Evolutionary conservation across 75 land plant species (phyloP), one percentile per base, ranked within the genome.

Genomic region (Adiantum capillusveneris): DNA sequence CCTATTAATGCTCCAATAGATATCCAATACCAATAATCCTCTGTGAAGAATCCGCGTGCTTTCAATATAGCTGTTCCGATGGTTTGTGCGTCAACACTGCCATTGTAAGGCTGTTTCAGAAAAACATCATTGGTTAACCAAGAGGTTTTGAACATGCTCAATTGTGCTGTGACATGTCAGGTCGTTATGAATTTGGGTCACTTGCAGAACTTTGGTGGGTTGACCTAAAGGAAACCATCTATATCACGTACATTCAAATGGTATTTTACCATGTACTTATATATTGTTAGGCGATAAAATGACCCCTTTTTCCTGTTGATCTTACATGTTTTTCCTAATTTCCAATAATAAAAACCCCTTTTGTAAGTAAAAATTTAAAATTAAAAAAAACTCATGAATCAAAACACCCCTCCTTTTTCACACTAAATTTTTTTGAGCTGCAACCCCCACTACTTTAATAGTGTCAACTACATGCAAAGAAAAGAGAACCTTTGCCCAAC

Each of bases 1-100:
- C 43, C 70, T 0, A 52, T 12, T 12, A 72, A 54, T 19, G 45
- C 71, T 17, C 28, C 72, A 13, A 59, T 29, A 2, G 53, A 53
- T n/a, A 72, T 48, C 74, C 74, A 72, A 54, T 72, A 72, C 72
- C 74, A 72, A 22, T 67, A 46, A 1, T 31, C 62, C 12, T 59
- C 27, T 14, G 42, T 28, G 39, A 19, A 59, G n/a, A 65, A 17
- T 7, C 70, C 74, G 18, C 42, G 41, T 7, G 71, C 41, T 0
- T 57, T 36, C 56, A 72, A 36, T 19, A 58, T 13, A 44, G 43
- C 9, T 12, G 26, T 19, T 25, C 71, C 76, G n/a, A 73, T 2
- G 3, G 50, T 46, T 2, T 46, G 5, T 18, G 50, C 50, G 14
- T 46, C 50, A 2, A 46, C 2, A 6, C 50, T 17, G 2, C 50